A percentile compares a stretch with the other conserved stretches of the same genome.
These are phyloP conservation scores for Nannochloris sp. DNA, from an alignment of 139 green algal genomes.

Conservation along the genomic window DNA sequence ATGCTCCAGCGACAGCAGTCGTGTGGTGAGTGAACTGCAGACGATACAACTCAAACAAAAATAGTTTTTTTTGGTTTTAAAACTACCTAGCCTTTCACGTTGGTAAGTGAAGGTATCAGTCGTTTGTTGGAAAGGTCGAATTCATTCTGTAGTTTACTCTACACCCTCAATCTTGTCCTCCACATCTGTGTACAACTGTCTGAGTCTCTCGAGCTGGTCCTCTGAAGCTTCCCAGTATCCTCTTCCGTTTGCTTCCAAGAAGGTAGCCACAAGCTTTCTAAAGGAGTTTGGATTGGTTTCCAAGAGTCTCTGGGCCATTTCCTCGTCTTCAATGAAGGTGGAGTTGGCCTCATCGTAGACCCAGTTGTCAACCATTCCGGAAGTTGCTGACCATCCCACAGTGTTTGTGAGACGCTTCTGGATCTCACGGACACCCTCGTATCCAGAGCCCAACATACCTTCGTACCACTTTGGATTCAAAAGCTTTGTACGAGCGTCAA, in stretches of 20 bases:
- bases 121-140: neutral
- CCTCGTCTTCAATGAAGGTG: slow-evolving; percentile 86
- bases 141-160: slow-evolving; percentile 45
- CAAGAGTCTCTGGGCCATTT: slow-evolving; percentile 77
- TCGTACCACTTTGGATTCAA: slow-evolving; percentile 99
- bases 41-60: neutral
- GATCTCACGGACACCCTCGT: slow-evolving; percentile 98
- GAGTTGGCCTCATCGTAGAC: slow-evolving; percentile 96
- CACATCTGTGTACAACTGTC: slow-evolving; percentile 74
- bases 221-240: slow-evolving; percentile 91
- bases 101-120: neutral
- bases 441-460: slow-evolving; percentile 88
- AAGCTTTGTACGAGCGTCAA: slow-evolving; percentile 98
- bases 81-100: too few species aligned
- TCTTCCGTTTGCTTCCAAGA: slow-evolving; percentile 97
- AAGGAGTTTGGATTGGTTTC: slow-evolving; percentile 96
- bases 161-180: slow-evolving; percentile 99
- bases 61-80: too few species aligned
- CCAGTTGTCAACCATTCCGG: slow-evolving; percentile 95
- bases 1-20: slow-evolving; percentile 1
- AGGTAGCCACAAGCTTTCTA: slow-evolving; percentile 87
- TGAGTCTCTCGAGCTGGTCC: slow-evolving; percentile 89
- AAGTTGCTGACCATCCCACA: slow-evolving; percentile 95
- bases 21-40: neutral
- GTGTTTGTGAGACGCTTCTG: slow-evolving; percentile 99